Evolutionary conservation across 192 early-diverging fungal species (phyloP).

Genomic region (Coemansia sp.): DNA sequence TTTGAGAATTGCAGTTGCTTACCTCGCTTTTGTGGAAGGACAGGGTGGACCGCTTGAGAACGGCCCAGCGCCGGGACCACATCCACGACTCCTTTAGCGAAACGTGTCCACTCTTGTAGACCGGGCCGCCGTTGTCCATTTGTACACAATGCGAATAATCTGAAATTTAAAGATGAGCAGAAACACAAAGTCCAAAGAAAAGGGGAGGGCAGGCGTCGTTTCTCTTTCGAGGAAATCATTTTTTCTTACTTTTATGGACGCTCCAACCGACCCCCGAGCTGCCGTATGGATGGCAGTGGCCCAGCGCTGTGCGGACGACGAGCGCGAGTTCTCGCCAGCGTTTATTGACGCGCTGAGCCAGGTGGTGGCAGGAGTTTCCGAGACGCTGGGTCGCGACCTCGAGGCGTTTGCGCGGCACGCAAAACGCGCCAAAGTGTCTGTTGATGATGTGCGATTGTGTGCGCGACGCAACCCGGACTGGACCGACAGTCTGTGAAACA

Average conservation of each 20-base stretch:
- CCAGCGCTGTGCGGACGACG: slow-evolving; percentile 25
- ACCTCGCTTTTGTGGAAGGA: slow-evolving; percentile 95
- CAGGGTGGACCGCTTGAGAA: slow-evolving; percentile 85
- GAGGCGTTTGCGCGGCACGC: slow-evolving; percentile 52
- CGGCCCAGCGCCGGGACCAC: slow-evolving; percentile 92
- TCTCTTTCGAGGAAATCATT: slow-evolving; percentile 1
- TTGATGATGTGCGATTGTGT: slow-evolving; percentile 45
- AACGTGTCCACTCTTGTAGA: slow-evolving; percentile 50
- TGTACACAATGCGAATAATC: background rate
- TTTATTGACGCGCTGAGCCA: slow-evolving; percentile 48
- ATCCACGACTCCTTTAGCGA: slow-evolving; percentile 86
- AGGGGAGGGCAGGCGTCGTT: background rate
- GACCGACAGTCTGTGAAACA: too few species aligned
- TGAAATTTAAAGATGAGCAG: slow-evolving; percentile 1
- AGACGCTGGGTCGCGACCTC: slow-evolving; percentile 42
- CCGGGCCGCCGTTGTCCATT: slow-evolving; percentile 36
- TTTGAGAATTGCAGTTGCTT: slow-evolving; percentile 13
- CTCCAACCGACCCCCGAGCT: slow-evolving; percentile 29
- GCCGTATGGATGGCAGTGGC: slow-evolving; percentile 46
- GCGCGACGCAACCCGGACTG: slow-evolving; percentile 6
- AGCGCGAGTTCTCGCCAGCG: slow-evolving; percentile 24
- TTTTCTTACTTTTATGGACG: slow-evolving; percentile 17
- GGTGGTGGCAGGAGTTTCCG: slow-evolving; percentile 14
- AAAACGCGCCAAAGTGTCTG: slow-evolving; percentile 46
- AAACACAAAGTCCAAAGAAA: background rate